These are phyloP conservation scores for Nannizziopsis barbatae DNA, from an alignment of 2,329 filamentous ascomycete genomes.

Conservation along the genomic window DNA sequence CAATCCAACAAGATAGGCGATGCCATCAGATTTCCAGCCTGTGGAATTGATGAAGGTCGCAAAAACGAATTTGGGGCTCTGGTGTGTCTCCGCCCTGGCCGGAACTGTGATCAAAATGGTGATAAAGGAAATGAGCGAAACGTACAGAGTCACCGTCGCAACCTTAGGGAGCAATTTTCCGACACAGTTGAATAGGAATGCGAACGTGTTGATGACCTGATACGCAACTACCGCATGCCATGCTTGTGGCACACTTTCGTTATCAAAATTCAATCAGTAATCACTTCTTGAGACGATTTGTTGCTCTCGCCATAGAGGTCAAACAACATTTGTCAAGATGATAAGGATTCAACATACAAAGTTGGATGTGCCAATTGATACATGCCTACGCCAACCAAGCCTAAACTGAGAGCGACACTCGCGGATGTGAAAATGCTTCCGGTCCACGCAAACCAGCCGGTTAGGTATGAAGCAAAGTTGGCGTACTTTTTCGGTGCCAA, in stretches of 20 bases:
- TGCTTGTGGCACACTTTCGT: conserved; percentile 23
- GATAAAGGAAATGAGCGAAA: conserved; percentile 38
- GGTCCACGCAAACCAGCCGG: conserved; percentile 45
- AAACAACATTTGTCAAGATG: too few relatives aligned
- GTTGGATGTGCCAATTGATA: conserved; percentile 43
- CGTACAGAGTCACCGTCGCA: conserved; percentile 37
- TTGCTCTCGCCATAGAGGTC: too few relatives aligned
- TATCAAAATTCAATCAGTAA: conserved; percentile 8
- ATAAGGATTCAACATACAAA: conserved; percentile 34
- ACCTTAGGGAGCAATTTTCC: conserved; percentile 29
- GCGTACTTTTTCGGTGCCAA: conserved; percentile 38
- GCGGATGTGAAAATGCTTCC: conserved; percentile 45
- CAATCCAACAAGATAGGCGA: conserved; percentile 43
- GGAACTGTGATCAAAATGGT: conserved; percentile 42
- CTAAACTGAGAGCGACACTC: conserved; percentile 41
- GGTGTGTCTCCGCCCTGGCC: conserved; percentile 34
- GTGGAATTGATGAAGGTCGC: conserved; percentile 43
- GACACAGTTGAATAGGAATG: conserved; percentile 41
- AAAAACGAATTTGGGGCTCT: conserved; percentile 42
- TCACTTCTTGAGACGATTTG: not conserved
- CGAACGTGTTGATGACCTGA: conserved; percentile 39
- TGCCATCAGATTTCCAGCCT: conserved; percentile 37
- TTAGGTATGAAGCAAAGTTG: conserved; percentile 38
- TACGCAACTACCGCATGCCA: conserved; percentile 37
- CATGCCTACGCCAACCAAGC: conserved; percentile 41